Evolutionary conservation across 176 grass and related monocot genomes (phyloP).

Genomic region (Dendrocalamus sinicus): DNA sequence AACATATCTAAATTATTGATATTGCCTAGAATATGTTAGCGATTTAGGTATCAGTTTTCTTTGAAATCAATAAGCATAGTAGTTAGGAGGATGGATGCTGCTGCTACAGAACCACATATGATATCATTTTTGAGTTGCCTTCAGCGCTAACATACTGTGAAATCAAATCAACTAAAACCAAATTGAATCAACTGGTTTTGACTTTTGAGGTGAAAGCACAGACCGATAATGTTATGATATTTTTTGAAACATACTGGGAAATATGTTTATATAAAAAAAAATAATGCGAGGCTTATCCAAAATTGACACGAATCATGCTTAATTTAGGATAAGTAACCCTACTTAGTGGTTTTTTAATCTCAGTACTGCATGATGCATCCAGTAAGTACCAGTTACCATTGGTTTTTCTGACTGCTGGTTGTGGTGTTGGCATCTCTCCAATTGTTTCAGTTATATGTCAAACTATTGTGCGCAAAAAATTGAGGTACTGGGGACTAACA

Average conservation of each 20-base stretch:
- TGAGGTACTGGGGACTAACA: not conserved
- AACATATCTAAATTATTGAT: not conserved
- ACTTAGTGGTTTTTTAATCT: not conserved
- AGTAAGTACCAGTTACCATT: conserved; percentile 6
- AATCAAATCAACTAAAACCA: not conserved
- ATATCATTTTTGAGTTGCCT: not conserved
- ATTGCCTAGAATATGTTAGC: not conserved
- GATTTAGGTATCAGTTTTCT: not conserved
- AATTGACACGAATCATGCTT: not conserved
- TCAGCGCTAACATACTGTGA: not conserved
- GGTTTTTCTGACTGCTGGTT: not conserved
- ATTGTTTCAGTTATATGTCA: not conserved
- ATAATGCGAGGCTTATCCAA: not conserved
- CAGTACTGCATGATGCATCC: not conserved
- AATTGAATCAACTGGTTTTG: not conserved
- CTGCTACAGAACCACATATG: not conserved
- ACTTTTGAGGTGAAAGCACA: not conserved
- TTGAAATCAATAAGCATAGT: not conserved
- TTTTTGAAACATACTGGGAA: not conserved
- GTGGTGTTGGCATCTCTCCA: not conserved
- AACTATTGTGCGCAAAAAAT: not conserved
- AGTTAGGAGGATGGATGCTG: not conserved
- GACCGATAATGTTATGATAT: not conserved
- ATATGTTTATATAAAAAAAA: not conserved
- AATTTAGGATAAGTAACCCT: not conserved